A percentile compares a stretch with the other conserved stretches of the same genome.
Evolutionary conservation across 2,329 filamentous ascomycete genomes (phyloP).

Genomic region (Pyricularia grisea): DNA sequence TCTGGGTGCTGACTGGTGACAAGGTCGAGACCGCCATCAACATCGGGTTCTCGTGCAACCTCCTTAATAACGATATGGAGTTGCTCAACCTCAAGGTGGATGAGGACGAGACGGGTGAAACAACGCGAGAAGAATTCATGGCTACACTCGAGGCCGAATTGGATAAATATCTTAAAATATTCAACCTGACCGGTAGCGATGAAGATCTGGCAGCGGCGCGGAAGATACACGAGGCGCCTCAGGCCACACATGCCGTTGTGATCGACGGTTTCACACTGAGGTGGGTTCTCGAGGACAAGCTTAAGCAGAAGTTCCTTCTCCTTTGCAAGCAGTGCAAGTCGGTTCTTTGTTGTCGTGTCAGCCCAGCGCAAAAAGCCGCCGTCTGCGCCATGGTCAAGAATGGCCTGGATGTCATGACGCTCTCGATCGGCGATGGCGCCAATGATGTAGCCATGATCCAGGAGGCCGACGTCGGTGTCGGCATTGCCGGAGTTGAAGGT

Average conservation of each 20-base stretch:
- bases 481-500: constrained; percentile 88
- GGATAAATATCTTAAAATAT: constrained; percentile 61
- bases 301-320: constrained; percentile 88
- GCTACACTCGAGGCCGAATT: constrained; percentile 59
- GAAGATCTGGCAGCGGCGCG: constrained; percentile 73
- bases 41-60: constrained; percentile 97
- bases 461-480: constrained; percentile 92
- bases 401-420: constrained; percentile 90
- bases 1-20: constrained; percentile 97
- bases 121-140: constrained; percentile 38
- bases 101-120: constrained; percentile 53
- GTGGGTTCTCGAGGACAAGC: constrained; percentile 68
- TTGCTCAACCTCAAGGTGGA: constrained; percentile 81
- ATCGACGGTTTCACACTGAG: constrained; percentile 93
- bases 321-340: constrained; percentile 96
- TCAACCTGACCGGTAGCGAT: constrained; percentile 74
- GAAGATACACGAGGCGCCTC: constrained; percentile 76
- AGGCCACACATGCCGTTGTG: constrained; percentile 81
- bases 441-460: constrained; percentile 99
- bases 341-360: constrained; percentile 94
- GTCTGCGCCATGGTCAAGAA: constrained; percentile 94
- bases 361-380: constrained; percentile 92
- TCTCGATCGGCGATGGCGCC: constrained; percentile 86
- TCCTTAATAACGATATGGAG: constrained; percentile 97
- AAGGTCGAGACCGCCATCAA: constrained; percentile 99